A percentile compares a stretch with the other conserved stretches of the same genome.
Evolutionary conservation across 257 asterid genomes (phyloP).

Genomic region (Thymus quinquecostatus): DNA sequence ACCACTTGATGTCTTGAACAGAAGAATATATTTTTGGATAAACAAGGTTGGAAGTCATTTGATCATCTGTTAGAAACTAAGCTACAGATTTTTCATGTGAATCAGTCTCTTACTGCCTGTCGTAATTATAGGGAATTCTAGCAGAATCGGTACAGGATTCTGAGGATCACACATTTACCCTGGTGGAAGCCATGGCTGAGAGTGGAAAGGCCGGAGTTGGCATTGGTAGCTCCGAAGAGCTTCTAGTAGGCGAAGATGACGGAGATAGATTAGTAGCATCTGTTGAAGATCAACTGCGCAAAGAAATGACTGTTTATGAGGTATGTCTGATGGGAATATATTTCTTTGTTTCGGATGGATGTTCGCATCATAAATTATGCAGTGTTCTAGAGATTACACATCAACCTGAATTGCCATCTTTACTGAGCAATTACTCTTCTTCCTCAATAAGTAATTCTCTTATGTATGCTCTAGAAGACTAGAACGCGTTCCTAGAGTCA

Average conservation of each 20-base stretch:
- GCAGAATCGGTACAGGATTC: conserved; percentile 66
- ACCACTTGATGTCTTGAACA: conserved; percentile 70
- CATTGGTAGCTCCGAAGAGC: conserved; percentile 73
- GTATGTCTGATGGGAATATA: conserved; percentile 37
- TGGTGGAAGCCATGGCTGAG: conserved; percentile 74
- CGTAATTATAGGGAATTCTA: conserved; percentile 73
- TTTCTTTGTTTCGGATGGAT: background rate
- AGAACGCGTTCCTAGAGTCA: background rate
- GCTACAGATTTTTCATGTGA: background rate
- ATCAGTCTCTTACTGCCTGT: conserved; percentile 20
- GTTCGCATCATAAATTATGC: background rate
- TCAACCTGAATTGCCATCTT: background rate
- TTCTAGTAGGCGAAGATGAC: conserved; percentile 81
- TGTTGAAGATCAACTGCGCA: conserved; percentile 86
- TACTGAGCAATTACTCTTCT: background rate
- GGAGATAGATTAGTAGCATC: conserved; percentile 87
- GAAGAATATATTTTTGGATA: conserved; percentile 86
- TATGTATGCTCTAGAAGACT: background rate
- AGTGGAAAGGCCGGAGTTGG: conserved; percentile 60
- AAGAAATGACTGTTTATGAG: conserved; percentile 97
- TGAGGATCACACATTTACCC: conserved; percentile 56
- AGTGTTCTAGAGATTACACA: background rate
- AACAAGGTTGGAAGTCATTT: conserved; percentile 64
- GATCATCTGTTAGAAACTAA: conserved; percentile 21
- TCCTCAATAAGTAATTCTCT: background rate